Percentiles rank a stretch among this genome's conserved stretches.
These are phyloP conservation scores for Cercophora samala DNA, from an alignment of 495 filamentous ascomycete genomes.

Conservation along the genomic window DNA sequence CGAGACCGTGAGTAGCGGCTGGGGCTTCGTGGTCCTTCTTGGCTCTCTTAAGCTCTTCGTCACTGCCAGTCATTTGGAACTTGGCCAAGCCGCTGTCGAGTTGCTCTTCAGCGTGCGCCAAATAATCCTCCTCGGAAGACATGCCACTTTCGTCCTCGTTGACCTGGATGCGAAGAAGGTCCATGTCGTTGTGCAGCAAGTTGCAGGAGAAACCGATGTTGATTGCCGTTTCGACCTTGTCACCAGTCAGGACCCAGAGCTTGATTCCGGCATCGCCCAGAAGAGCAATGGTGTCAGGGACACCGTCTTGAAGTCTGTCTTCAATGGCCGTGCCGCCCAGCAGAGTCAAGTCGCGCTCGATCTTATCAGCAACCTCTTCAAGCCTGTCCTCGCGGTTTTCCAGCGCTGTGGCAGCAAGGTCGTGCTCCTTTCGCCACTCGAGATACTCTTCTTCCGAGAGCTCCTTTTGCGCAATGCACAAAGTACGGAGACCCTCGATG, in stretches of 20 bases:
- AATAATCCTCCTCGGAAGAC: constrained; percentile 36
- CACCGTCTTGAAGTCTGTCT: constrained; percentile 94
- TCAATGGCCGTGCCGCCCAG: constrained; percentile 97
- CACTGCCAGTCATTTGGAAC: constrained; percentile 80
- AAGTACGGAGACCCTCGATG: constrained; percentile 87
- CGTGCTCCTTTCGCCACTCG: constrained; percentile 80
- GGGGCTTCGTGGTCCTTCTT: constrained; percentile 80
- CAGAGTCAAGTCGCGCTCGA: constrained; percentile 85
- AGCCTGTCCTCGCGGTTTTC: constrained; percentile 90
- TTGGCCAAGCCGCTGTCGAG: constrained; percentile 67
- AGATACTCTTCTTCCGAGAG: constrained; percentile 84
- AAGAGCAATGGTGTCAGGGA: constrained; percentile 92
- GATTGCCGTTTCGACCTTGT: constrained; percentile 99
- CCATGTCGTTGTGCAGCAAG: constrained; percentile 95
- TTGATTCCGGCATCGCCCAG: constrained; percentile 96
- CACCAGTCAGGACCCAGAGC: constrained; percentile 98
- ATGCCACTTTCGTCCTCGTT: constrained; percentile 59
- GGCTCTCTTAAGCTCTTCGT: constrained; percentile 79
- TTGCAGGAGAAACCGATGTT: constrained; percentile 99
- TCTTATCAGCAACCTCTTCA: constrained; percentile 81
- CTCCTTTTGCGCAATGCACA: constrained; percentile 88
- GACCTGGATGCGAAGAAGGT: constrained; percentile 87
- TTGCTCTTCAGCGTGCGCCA: constrained; percentile 60
- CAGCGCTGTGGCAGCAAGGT: constrained; percentile 79
- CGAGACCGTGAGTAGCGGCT: constrained; percentile 84